Base-by-base conservation (phyloP, 805 yeast species). In the Candida ortonii region DNA sequence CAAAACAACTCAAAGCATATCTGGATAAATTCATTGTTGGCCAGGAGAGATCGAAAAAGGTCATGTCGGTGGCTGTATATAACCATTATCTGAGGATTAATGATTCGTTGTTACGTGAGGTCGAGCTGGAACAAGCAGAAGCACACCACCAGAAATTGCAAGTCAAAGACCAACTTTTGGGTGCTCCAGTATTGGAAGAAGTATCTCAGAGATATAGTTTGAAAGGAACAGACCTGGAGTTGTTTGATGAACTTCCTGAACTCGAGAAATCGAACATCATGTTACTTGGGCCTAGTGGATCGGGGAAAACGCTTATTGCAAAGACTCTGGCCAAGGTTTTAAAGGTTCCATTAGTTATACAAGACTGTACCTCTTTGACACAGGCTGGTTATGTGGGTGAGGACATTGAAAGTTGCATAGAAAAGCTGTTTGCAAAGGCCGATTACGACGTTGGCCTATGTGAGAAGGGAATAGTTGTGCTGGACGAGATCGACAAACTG, bases 341-440 rank as follows among this genome's bases (percentile, higher is more conserved):
- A 25, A 68, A 74, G 19, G 78, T 73, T 16, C 82, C 83, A 2
- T 68, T 76, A 23, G 70, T 78, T 0, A 75, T 76, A 10, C 74
- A 76, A 5, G 82, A 76, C 46, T 77, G 82, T 49, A 76, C 83
- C 0, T 73, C 78, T 27, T 48, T 76, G 38, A 76, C 83, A 0
- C 82, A 76, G 47, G 80, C 82, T 0, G 83, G 83, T 6, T 76
- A 77, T 46, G 74, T 77, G 27, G 83, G 83, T 16, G 82, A 76
- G 39, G 82, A 77, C 53, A 78, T 74, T 12, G 81, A 77, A 41
- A 59, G 68, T 19, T 75, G 81, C 44, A 65, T 76, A 16, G 76
- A 73, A 49, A 64, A 78, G 36, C 55, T 76, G 14, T 52, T 75
- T 30, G 68, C 68, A 3, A 67, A 61, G 41, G 68, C 80, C 3